Evolutionary conservation across 2,329 filamentous ascomycete genomes (phyloP).

Genomic region (Phialocephala sp.): DNA sequence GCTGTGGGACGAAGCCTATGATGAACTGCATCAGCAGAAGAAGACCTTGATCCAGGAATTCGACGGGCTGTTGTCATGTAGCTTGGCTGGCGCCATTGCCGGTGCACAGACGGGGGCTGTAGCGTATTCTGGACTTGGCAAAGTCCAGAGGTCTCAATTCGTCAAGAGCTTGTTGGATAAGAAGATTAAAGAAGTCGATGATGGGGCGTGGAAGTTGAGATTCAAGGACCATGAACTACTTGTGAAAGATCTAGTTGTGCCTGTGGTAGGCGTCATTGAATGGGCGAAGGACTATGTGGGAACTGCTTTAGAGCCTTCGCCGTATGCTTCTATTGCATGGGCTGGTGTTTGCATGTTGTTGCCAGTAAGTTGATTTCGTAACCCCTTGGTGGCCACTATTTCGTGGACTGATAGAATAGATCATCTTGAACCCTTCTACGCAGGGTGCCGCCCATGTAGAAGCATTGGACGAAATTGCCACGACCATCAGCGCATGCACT

Average conservation of each 20-base stretch:
- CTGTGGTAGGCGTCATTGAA: slow-evolving; percentile 26
- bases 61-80: not conserved
- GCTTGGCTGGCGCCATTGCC: not conserved
- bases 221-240: slow-evolving; percentile 10
- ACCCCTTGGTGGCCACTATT: no score
- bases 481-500: slow-evolving; percentile 21
- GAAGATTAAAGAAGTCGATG: slow-evolving; percentile 18
- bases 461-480: slow-evolving; percentile 24
- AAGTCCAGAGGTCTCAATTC: not conserved
- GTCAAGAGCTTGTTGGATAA: not conserved
- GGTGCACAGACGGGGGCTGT: not conserved
- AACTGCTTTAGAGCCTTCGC: slow-evolving; percentile 19
- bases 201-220: slow-evolving; percentile 26
- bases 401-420: not conserved
- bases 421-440: slow-evolving; percentile 26
- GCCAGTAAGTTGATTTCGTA: slow-evolving; percentile 11
- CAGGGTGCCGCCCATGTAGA: slow-evolving; percentile 21
- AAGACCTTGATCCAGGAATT: not conserved
- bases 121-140: not conserved
- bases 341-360: slow-evolving; percentile 26
- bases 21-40: not conserved
- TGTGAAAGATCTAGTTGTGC: slow-evolving; percentile 25
- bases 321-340: slow-evolving; percentile 31
- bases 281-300: slow-evolving; percentile 29
- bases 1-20: slow-evolving; percentile 9